These are phyloP conservation scores for Nicotiana obtusifolia DNA, from an alignment of 257 asterid species.

Conservation along the genomic window DNA sequence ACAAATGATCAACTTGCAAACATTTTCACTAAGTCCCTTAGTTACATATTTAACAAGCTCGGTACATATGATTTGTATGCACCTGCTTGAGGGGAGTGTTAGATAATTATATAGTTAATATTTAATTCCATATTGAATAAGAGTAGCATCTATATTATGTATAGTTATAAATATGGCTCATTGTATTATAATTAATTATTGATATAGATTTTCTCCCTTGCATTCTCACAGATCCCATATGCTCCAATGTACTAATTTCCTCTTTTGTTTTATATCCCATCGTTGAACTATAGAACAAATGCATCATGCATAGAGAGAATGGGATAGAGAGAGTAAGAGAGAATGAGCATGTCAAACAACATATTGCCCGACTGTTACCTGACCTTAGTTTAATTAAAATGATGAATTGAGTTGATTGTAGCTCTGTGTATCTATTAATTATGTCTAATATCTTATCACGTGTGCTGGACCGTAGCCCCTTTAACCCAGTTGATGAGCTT, in stretches of 20 bases:
- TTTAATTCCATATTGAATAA: no score
- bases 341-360: neutral
- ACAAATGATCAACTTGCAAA: no score
- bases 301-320: neutral
- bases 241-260: neutral
- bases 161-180: no score
- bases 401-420: neutral
- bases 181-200: no score
- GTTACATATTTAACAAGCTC: no score
- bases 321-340: neutral
- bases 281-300: neutral
- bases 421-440: neutral
- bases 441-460: neutral
- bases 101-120: no score
- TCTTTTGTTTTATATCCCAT: neutral
- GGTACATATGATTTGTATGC: no score
- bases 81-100: no score
- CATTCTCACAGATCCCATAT: neutral
- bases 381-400: neutral
- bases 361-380: neutral
- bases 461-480: neutral
- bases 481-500: neutral
- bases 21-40: no score
- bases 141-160: no score
- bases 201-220: no score